A percentile compares a stretch with the other conserved stretches of the same genome.
phyloP scores from a whole-genome alignment of 495 filamentous ascomycete genomes.

The Schizothecium vesticola region DNA sequence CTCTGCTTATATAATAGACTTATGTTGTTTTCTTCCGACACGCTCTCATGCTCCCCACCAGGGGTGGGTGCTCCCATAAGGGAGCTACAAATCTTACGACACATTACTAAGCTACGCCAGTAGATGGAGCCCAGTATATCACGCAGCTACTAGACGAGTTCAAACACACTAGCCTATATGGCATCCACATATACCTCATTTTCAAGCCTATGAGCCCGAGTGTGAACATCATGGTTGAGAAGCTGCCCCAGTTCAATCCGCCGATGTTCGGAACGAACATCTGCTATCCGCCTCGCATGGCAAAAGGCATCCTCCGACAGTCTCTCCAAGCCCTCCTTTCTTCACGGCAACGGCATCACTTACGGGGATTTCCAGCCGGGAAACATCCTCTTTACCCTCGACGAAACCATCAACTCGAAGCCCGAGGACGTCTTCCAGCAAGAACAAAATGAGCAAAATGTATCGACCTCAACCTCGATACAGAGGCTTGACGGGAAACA shows the following conservation, averaged over 20 bases:
- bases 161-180: conserved; percentile 1
- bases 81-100: conserved; percentile 6
- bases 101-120: neutral
- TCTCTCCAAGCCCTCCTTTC: conserved; percentile 32
- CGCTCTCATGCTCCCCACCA: neutral
- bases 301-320: conserved; percentile 43
- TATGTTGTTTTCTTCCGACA: neutral
- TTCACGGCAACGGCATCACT: conserved; percentile 41
- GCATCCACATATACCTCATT: conserved; percentile 6
- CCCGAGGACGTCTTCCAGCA: neutral
- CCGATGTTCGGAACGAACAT: conserved; percentile 12
- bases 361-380: conserved; percentile 48
- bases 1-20: neutral
- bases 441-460: neutral
- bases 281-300: conserved; percentile 35
- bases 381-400: conserved; percentile 33
- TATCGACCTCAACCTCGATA: neutral
- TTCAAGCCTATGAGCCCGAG: conserved; percentile 8
- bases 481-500: neutral
- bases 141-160: conserved; percentile 3
- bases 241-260: conserved; percentile 1
- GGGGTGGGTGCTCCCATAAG: neutral
- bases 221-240: neutral
- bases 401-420: neutral
- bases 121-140: neutral